Percentiles rank a stretch among this genome's conserved stretches.
Conservation (phyloP, 768 basidiomycete genomes). For the Austroboletus eburneus region DNA sequence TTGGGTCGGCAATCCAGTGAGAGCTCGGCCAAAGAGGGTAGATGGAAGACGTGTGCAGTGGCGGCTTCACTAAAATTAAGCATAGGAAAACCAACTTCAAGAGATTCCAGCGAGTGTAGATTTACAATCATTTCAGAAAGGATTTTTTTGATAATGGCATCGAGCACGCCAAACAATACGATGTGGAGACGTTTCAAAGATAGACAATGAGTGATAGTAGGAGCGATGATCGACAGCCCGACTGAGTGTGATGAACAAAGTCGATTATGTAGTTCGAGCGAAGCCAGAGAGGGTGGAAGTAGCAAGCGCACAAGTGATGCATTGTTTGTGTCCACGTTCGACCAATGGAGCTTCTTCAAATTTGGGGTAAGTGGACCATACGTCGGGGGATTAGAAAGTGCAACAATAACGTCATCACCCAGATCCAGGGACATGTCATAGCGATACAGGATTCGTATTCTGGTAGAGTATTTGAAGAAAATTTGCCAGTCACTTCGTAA, state of each 20-base stretch:
- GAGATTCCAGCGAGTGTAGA: conserved; percentile 13
- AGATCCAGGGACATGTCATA: conserved; percentile 4
- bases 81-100: conserved; percentile 15
- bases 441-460: conserved; percentile 13
- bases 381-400: conserved; percentile 22
- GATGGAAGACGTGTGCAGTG: conserved; percentile 21
- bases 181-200: conserved; percentile 12
- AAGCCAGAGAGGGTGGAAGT: conserved; percentile 19
- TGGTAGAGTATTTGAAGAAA: conserved; percentile 25
- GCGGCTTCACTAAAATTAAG: conserved; percentile 21
- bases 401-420: conserved; percentile 20
- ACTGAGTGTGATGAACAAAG: conserved; percentile 10
- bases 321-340: conserved; percentile 8
- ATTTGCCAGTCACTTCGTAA: conserved; percentile 24
- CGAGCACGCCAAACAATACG: conserved; percentile 5
- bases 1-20: conserved; percentile 12
- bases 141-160: conserved; percentile 14
- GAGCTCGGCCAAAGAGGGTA: conserved; percentile 16
- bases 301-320: conserved; percentile 19
- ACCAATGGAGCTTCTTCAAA: conserved; percentile 21
- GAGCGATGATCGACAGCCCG: conserved; percentile 17
- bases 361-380: conserved; percentile 19
- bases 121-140: conserved; percentile 19
- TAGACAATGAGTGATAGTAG: conserved; percentile 19
- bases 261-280: conserved; percentile 8